phyloP scores from a whole-genome alignment of 768 basidiomycete genomes.

The Suillus brevipes region DNA sequence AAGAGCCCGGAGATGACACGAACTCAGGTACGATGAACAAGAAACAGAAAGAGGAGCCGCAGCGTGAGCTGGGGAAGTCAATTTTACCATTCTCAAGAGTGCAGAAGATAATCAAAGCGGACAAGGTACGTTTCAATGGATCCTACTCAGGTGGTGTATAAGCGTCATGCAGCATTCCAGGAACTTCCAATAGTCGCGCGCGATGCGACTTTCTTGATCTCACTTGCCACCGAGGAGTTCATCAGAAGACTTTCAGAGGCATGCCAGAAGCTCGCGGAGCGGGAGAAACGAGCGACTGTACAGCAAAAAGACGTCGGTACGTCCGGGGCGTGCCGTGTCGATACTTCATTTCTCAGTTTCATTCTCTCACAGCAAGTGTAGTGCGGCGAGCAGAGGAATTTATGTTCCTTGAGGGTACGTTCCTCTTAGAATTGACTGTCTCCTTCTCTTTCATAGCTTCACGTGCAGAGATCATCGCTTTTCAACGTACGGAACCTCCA shows the following conservation, averaged over 20 bases:
- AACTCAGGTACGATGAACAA: neutral
- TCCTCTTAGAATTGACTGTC: neutral
- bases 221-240: conserved; percentile 87
- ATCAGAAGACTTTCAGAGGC: conserved; percentile 74
- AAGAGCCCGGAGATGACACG: neutral
- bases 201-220: conserved; percentile 79
- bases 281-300: conserved; percentile 72
- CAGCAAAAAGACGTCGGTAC: conserved; percentile 80
- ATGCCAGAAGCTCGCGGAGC: conserved; percentile 65
- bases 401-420: conserved; percentile 71
- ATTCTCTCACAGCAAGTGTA: conserved; percentile 48
- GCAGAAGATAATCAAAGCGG: conserved; percentile 83
- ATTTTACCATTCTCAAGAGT: conserved; percentile 75
- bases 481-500: conserved; percentile 44
- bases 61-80: conserved; percentile 60
- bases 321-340: conserved; percentile 20
- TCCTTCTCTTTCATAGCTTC: neutral
- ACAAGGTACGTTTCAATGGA: conserved; percentile 56
- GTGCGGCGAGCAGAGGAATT: conserved; percentile 73
- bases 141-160: conserved; percentile 79
- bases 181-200: conserved; percentile 74
- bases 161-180: conserved; percentile 46
- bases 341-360: conserved; percentile 1
- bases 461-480: conserved; percentile 57
- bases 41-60: conserved; percentile 20